Base-by-base conservation (phyloP, 2,329 filamentous ascomycete species). In the Chaetothyriales sp. region DNA sequence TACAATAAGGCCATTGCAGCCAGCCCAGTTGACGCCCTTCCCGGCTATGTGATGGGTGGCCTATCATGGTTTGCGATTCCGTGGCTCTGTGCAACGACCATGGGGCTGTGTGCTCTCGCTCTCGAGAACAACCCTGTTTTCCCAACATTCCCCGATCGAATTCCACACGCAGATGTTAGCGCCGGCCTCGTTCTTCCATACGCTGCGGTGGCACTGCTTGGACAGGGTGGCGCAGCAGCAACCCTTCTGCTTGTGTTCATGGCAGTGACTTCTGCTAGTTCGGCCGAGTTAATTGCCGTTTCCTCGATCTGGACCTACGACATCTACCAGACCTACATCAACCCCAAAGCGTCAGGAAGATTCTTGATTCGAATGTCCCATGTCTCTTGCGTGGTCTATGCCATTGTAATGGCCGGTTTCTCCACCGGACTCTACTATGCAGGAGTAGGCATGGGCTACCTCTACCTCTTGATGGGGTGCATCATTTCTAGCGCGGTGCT, bases 1-100 rank as follows among this genome's bases (percentile, higher is more conserved):
- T 94, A 88, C 69, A 92, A 94, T 74, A 94, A 94, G 67, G 88
- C 87, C 15, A 94, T 95, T 60, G 86, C 89, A 5, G 87, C 89
- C 0, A 83, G 80, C 19, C 87, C 87, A 0, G 83, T 90, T 0
- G 81, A 90, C 54, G 89, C 88, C 0, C 77, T 95, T 2, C 88
- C 88, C 0, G 88, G 88, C 18, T 95, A 95, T 62, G 82, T 95
- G 50, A 77, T 90, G 55, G 88, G 88, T 4, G 88, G 89, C 19
- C 74, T 94, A 1, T 81, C 79, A 47, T 95, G 88, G 88, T 95
- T 95, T 59, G 88, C 88, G 0, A 93, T 95, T 49, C 89, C 89
- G 0, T 94, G 86, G 84, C 74, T 94, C 8, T 84, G 81, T 2
- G 87, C 88, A 1, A 95, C 86, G 0, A 94, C 88, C 1, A 85